A percentile compares a stretch with the other conserved stretches of the same genome.
Conservation (phyloP, 192 early-diverging fungal species). For the Coemansia sp. region DNA sequence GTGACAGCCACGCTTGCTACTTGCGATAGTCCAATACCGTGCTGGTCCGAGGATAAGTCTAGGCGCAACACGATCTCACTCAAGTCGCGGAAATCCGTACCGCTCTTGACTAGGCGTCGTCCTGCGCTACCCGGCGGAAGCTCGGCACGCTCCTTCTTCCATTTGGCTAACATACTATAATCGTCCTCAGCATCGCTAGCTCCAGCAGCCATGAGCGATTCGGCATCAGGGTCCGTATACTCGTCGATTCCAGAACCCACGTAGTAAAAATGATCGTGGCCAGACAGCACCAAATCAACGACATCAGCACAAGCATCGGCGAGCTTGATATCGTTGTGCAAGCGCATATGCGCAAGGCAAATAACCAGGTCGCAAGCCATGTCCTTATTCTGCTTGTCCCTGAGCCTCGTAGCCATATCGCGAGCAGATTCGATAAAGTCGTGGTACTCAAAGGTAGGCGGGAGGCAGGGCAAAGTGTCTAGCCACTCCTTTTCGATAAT, state of each 20-base stretch:
- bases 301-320: constrained; percentile 54
- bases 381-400: constrained; percentile 19
- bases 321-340: constrained; percentile 67
- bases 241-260: constrained; percentile 56
- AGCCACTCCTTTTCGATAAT: constrained; percentile 74
- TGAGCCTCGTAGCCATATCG: constrained; percentile 42
- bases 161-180: constrained; percentile 40
- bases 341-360: constrained; percentile 72
- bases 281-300: constrained; percentile 71
- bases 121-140: constrained; percentile 19
- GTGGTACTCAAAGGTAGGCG: constrained; percentile 61
- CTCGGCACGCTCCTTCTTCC: constrained; percentile 41
- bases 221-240: constrained; percentile 19
- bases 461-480: constrained; percentile 64
- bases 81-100: constrained; percentile 69
- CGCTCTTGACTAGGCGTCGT: constrained; percentile 65
- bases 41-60: not conserved
- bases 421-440: constrained; percentile 59
- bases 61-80: constrained; percentile 55
- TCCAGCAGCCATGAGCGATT: not conserved
- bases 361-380: constrained; percentile 65
- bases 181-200: constrained; percentile 32
- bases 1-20: constrained; percentile 38
- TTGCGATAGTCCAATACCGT: not conserved
- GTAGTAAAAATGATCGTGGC: constrained; percentile 73